Evolutionary conservation across 176 grass and related monocot species (phyloP).

Genomic region (Musa beccarii): DNA sequence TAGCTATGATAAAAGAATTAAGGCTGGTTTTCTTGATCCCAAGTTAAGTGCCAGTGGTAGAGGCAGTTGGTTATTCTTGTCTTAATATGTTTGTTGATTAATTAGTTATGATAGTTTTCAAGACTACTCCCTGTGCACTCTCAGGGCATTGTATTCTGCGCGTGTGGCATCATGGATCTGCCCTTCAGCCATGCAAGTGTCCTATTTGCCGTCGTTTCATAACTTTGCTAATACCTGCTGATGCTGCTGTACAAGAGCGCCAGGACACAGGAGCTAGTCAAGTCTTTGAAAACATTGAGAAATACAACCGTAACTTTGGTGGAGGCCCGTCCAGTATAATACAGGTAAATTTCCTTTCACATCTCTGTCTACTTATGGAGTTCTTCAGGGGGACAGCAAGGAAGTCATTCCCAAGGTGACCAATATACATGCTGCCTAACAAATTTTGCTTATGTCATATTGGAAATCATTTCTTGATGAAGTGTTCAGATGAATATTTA

Average conservation of each 20-base stretch:
- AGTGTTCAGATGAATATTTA: conserved; percentile 2
- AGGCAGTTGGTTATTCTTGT: neutral
- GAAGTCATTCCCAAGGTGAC: neutral
- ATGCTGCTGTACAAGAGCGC: conserved; percentile 17
- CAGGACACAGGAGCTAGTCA: conserved; percentile 17
- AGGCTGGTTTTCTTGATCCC: too few species aligned
- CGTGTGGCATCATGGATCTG: conserved; percentile 26
- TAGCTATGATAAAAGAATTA: too few species aligned
- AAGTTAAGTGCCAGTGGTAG: neutral
- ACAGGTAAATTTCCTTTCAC: conserved; percentile 22
- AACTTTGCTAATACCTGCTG: conserved; percentile 37
- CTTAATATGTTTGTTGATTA: neutral
- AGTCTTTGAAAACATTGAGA: conserved; percentile 18
- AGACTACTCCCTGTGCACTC: conserved; percentile 58
- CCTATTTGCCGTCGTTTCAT: conserved; percentile 22
- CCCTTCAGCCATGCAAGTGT: conserved; percentile 23
- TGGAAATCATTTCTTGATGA: neutral
- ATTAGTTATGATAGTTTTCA: neutral
- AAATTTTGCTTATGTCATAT: neutral
- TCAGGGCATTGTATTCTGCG: conserved; percentile 34
- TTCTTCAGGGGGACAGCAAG: neutral
- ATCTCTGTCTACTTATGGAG: neutral
- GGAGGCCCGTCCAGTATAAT: conserved; percentile 19
- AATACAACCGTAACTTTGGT: conserved; percentile 25
- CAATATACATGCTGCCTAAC: too few species aligned